phyloP scores from a whole-genome alignment of 1,139 yeast genomes.

The Taiozyma sp. region DNA sequence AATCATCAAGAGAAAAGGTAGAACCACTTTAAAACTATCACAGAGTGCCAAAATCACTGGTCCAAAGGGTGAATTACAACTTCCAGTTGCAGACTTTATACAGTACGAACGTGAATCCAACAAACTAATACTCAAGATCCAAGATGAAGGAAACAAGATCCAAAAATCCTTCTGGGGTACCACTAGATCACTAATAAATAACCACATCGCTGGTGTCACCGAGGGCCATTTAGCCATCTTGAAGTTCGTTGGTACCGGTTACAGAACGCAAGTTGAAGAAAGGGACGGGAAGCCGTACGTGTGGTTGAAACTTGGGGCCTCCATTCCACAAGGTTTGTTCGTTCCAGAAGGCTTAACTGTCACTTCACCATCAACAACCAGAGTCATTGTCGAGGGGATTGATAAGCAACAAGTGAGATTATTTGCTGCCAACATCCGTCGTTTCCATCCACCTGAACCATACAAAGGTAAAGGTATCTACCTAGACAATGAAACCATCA shows the following conservation, averaged over 20 bases:
- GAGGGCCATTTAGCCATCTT: constrained; percentile 90
- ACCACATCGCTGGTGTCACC: constrained; percentile 79
- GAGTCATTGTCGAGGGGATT: constrained; percentile 80
- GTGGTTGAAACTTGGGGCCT: constrained; percentile 80
- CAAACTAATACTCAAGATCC: constrained; percentile 50
- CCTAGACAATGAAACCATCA: constrained; percentile 86
- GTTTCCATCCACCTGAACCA: constrained; percentile 93
- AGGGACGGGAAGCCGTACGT: constrained; percentile 55
- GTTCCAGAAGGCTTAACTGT: constrained; percentile 79
- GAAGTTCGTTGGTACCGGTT: constrained; percentile 95
- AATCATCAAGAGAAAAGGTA: constrained; percentile 67
- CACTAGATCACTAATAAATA: constrained; percentile 70
- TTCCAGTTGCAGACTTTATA: constrained; percentile 74
- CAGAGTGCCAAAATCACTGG: constrained; percentile 68
- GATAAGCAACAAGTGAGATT: constrained; percentile 84
- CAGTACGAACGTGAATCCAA: constrained; percentile 34
- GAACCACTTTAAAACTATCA: constrained; percentile 52
- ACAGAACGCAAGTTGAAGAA: constrained; percentile 67
- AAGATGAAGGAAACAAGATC: constrained; percentile 51
- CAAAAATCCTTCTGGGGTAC: constrained; percentile 98
- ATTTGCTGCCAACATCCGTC: constrained; percentile 86
- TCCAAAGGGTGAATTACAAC: constrained; percentile 66
- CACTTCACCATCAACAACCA: constrained; percentile 80
- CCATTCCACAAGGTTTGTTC: constrained; percentile 57
- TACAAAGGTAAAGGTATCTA: constrained; percentile 98